Evolutionary conservation across 768 basidiomycete genomes (phyloP).

Genomic region (Gloeophyllum trabeum): DNA sequence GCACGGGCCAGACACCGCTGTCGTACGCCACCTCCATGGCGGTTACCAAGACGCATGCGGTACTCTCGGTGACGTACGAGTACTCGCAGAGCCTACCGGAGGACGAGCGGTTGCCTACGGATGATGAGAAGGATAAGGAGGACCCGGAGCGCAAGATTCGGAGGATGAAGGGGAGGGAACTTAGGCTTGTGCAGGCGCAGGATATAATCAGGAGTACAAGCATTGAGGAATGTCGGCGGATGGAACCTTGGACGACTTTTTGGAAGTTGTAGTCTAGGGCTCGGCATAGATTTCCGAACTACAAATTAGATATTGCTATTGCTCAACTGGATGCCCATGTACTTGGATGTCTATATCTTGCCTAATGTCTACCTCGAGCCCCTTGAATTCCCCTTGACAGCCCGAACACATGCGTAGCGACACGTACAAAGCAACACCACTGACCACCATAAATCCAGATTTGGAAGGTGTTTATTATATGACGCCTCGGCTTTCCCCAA

Average conservation of each 20-base stretch:
- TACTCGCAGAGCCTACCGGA: conserved; percentile 45
- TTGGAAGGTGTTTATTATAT: too few relatives aligned
- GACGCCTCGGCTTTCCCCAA: too few relatives aligned
- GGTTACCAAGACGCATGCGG: conserved; percentile 63
- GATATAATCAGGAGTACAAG: conserved; percentile 31
- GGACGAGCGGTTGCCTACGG: conserved; percentile 48
- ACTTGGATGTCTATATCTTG: too few relatives aligned
- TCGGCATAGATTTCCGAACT: too few relatives aligned
- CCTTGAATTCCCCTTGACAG: too few relatives aligned
- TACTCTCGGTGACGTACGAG: conserved; percentile 51
- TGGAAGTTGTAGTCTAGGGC: too few relatives aligned
- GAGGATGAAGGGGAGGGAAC: conserved; percentile 78
- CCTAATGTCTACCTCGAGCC: too few relatives aligned
- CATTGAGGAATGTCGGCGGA: background rate
- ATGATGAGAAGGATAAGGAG: conserved; percentile 63
- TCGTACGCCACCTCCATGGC: conserved; percentile 56
- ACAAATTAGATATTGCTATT: too few relatives aligned
- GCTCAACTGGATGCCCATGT: too few relatives aligned
- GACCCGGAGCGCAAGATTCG: conserved; percentile 55
- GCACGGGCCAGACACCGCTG: conserved; percentile 26
- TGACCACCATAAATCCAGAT: too few relatives aligned
- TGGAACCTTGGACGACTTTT: conserved; percentile 2
- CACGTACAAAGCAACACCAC: too few relatives aligned
- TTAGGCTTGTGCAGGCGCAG: conserved; percentile 74
- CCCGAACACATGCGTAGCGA: too few relatives aligned